phyloP scores from a whole-genome alignment of 805 yeast genomes.

The Ogataea pilisensis region DNA sequence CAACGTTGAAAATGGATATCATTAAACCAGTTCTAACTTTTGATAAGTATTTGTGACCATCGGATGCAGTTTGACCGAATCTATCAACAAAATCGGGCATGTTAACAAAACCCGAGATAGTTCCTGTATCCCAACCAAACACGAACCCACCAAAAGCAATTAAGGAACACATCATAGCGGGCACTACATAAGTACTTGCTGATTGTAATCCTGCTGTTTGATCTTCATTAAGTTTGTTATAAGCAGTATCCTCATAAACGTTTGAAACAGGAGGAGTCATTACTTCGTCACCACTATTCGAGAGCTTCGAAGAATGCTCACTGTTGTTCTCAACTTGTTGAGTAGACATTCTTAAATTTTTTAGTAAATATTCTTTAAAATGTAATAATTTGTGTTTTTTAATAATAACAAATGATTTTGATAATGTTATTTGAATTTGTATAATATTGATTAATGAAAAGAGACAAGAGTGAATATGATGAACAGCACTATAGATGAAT shows the following conservation, averaged over 20 bases:
- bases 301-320: slow-evolving; percentile 2
- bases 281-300: background rate
- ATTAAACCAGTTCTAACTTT: slow-evolving; percentile 58
- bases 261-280: slow-evolving; percentile 20
- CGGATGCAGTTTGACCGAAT: slow-evolving; percentile 43
- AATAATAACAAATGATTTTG: too few species aligned
- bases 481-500: too few species aligned
- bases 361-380: too few species aligned
- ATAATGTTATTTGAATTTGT: too few species aligned
- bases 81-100: slow-evolving; percentile 52
- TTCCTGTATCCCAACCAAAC: slow-evolving; percentile 78
- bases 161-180: slow-evolving; percentile 39
- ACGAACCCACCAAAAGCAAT: slow-evolving; percentile 76
- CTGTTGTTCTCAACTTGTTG: background rate
- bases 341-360: slow-evolving; percentile 1
- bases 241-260: slow-evolving; percentile 21
- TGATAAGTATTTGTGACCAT: slow-evolving; percentile 42
- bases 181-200: slow-evolving; percentile 22
- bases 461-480: too few species aligned
- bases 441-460: too few species aligned
- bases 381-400: background rate
- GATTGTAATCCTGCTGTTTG: slow-evolving; percentile 9
- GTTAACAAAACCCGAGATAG: slow-evolving; percentile 67
- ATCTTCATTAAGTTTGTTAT: too few species aligned
- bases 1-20: slow-evolving; percentile 67